Evolutionary conservation across 768 basidiomycete genomes (phyloP).

Genomic region (Leucocoprinus leucothites): DNA sequence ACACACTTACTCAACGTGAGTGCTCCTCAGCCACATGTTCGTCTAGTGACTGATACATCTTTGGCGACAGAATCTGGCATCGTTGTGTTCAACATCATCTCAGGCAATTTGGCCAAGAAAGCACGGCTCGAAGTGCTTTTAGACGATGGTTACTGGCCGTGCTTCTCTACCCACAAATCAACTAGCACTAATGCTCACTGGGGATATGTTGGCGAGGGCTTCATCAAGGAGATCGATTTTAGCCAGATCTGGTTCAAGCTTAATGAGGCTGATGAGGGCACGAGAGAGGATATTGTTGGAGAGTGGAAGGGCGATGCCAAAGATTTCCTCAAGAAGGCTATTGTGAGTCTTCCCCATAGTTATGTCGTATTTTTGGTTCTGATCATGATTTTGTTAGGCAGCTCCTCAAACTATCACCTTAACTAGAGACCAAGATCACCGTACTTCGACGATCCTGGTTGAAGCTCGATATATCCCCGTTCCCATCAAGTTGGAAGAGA

Average conservation of each 20-base stretch:
- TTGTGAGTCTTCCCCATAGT: slow-evolving; percentile 47
- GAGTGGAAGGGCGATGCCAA: slow-evolving; percentile 84
- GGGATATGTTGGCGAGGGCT: slow-evolving; percentile 90
- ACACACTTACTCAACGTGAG: slow-evolving; percentile 75
- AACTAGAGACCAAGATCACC: slow-evolving; percentile 47
- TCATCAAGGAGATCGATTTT: slow-evolving; percentile 94
- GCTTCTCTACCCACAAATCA: slow-evolving; percentile 71
- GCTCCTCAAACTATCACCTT: slow-evolving; percentile 66
- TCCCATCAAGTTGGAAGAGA: slow-evolving; percentile 75
- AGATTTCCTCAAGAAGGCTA: slow-evolving; percentile 68
- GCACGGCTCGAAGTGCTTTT: slow-evolving; percentile 86
- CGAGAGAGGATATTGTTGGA: slow-evolving; percentile 81
- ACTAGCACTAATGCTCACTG: slow-evolving; percentile 69
- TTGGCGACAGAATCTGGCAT: slow-evolving; percentile 74
- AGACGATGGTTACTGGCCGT: slow-evolving; percentile 95
- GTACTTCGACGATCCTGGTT: slow-evolving; percentile 57
- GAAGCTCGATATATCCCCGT: slow-evolving; percentile 89
- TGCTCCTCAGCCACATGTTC: too few relatives aligned
- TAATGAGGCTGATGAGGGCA: slow-evolving; percentile 79
- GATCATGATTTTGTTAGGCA: slow-evolving; percentile 35
- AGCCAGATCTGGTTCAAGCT: slow-evolving; percentile 82
- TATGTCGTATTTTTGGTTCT: background rate
- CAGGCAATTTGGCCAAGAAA: slow-evolving; percentile 78
- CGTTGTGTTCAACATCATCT: slow-evolving; percentile 80
- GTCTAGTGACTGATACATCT: background rate